These are phyloP conservation scores for Tilletia horrida DNA, from an alignment of 1,284 basidiomycete genomes.

Conservation along the genomic window DNA sequence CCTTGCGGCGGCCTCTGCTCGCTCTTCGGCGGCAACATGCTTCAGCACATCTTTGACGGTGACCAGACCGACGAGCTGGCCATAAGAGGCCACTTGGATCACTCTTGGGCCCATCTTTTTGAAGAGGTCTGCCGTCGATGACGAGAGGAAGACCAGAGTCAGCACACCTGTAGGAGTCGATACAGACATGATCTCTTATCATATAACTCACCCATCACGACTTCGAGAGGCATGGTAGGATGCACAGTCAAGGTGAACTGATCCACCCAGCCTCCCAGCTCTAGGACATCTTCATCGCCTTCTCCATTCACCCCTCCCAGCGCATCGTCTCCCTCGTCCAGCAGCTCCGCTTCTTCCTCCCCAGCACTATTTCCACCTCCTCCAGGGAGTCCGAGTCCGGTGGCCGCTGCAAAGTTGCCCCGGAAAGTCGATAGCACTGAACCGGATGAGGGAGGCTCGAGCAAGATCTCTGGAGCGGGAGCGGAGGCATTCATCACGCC, in stretches of 20 bases:
- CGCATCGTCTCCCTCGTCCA: slow-evolving; percentile 29
- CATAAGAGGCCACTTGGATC: slow-evolving; percentile 79
- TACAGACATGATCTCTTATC: background rate
- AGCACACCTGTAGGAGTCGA: background rate
- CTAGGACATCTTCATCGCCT: slow-evolving; percentile 37
- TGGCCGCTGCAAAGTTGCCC: slow-evolving; percentile 11
- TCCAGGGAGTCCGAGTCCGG: slow-evolving; percentile 2
- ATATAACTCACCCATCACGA: slow-evolving; percentile 77
- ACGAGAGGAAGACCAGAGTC: too few relatives aligned
- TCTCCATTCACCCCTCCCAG: slow-evolving; percentile 38
- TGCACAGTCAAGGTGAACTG: slow-evolving; percentile 62
- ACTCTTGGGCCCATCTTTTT: slow-evolving; percentile 73
- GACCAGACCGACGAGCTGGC: slow-evolving; percentile 76
- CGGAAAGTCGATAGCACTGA: slow-evolving; percentile 1
- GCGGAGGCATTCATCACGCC: background rate
- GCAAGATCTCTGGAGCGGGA: slow-evolving; percentile 7
- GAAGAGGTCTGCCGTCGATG: slow-evolving; percentile 33
- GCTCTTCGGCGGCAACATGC: slow-evolving; percentile 44
- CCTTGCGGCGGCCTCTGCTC: slow-evolving; percentile 27
- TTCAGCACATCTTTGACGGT: slow-evolving; percentile 90
- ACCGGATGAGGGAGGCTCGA: slow-evolving; percentile 2
- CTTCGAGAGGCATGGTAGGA: slow-evolving; percentile 87
- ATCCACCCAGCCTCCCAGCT: slow-evolving; percentile 49
- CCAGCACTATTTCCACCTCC: slow-evolving; percentile 7
- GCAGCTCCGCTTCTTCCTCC: slow-evolving; percentile 7